A percentile compares a stretch with the other conserved stretches of the same genome.
These are phyloP conservation scores for Elsinoe fawcettii DNA, from an alignment of 2,329 filamentous ascomycete genomes.

Conservation along the genomic window DNA sequence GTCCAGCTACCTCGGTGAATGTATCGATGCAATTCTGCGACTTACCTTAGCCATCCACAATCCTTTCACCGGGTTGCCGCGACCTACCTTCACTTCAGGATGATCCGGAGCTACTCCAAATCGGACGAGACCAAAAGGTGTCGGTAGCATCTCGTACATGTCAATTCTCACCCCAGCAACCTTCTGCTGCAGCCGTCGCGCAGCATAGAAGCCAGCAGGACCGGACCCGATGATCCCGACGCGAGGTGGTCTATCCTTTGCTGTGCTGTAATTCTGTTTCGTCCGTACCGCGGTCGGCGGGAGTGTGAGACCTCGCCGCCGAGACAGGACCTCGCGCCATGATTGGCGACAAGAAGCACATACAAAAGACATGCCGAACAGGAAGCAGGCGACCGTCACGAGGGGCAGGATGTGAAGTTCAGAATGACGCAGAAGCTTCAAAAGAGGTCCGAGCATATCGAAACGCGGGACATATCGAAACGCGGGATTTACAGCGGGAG, in stretches of 20 bases:
- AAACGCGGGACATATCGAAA: too few relatives aligned
- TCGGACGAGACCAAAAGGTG: conserved; percentile 84
- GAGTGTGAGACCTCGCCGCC: not conserved
- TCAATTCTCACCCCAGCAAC: conserved; percentile 67
- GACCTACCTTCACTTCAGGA: conserved; percentile 82
- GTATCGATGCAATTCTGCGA: conserved; percentile 85
- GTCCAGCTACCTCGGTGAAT: conserved; percentile 79
- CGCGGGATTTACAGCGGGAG: not conserved
- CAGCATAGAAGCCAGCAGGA: conserved; percentile 91
- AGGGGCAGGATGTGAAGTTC: not conserved
- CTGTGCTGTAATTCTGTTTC: conserved; percentile 22
- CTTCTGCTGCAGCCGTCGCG: conserved; percentile 73
- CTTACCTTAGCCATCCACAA: conserved; percentile 22
- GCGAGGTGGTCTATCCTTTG: conserved; percentile 50
- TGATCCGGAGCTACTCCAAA: conserved; percentile 98
- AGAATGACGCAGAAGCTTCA: not conserved
- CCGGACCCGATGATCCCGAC: conserved; percentile 89
- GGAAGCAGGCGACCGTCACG: too few relatives aligned
- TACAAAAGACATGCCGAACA: conserved; percentile 2
- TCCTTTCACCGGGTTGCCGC: not conserved
- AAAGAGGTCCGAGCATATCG: not conserved
- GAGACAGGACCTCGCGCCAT: not conserved
- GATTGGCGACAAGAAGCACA: conserved; percentile 9
- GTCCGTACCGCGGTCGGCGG: not conserved
- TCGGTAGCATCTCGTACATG: conserved; percentile 93